A percentile compares a stretch with the other conserved stretches of the same genome.
Conservation (phyloP, 2,329 filamentous ascomycete genomes). For the Colletotrichum sp. region DNA sequence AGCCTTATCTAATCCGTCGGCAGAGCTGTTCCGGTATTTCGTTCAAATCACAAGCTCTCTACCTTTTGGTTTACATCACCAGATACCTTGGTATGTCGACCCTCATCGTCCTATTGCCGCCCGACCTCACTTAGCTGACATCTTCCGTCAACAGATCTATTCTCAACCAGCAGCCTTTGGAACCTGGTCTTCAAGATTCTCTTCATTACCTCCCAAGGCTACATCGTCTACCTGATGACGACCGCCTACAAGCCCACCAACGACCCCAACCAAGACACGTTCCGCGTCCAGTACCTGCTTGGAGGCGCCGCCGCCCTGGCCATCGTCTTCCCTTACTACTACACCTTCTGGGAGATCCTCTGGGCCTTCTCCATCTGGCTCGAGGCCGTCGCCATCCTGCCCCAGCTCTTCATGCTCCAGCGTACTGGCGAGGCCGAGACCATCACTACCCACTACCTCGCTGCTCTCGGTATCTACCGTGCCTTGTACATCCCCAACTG, state of each 20-base stretch:
- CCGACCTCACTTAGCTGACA: not conserved
- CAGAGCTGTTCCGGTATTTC: conserved; percentile 97
- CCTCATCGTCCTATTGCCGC: not conserved
- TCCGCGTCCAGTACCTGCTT: conserved; percentile 94
- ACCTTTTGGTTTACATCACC: conserved; percentile 91
- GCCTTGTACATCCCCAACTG: conserved; percentile 98
- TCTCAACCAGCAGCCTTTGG: conserved; percentile 84
- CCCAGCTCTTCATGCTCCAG: conserved; percentile 98
- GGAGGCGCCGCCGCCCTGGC: conserved; percentile 81
- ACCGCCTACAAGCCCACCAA: conserved; percentile 97
- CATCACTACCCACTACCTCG: conserved; percentile 98
- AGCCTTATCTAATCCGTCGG: conserved; percentile 13
- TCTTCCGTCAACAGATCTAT: conserved; percentile 68
- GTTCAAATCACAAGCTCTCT: conserved; percentile 97
- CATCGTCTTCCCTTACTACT: conserved; percentile 84
- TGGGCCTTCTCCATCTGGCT: conserved; percentile 99
- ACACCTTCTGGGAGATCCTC: conserved; percentile 82
- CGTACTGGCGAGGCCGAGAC: conserved; percentile 97
- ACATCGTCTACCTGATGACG: conserved; percentile 98
- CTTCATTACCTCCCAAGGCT: conserved; percentile 88
- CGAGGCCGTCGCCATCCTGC: conserved; percentile 93
- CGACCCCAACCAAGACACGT: conserved; percentile 96
- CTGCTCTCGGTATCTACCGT: conserved; percentile 89
- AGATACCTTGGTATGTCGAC: conserved; percentile 79
- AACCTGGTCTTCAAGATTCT: conserved; percentile 96